These are phyloP conservation scores for Peniophora sp. DNA, from an alignment of 1,284 basidiomycete species.

Conservation along the genomic window DNA sequence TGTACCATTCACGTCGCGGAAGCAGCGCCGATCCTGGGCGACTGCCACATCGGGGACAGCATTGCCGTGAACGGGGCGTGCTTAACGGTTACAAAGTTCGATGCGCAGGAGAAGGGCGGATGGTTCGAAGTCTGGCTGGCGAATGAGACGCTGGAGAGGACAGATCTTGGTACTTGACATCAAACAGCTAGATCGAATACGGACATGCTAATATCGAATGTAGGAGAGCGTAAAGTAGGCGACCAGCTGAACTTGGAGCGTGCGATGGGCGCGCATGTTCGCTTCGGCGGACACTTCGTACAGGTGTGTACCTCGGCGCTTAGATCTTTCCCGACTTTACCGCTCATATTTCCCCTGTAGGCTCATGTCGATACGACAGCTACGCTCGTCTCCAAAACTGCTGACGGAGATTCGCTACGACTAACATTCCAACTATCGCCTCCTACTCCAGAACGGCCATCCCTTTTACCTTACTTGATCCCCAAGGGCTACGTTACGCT, in stretches of 20 bases:
- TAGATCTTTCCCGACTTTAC: not conserved
- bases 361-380: conserved; percentile 93
- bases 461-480: conserved; percentile 78
- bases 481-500: conserved; percentile 96
- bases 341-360: conserved; percentile 30
- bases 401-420: conserved; percentile 86
- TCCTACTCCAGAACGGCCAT: conserved; percentile 51
- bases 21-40: conserved; percentile 71
- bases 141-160: conserved; percentile 89
- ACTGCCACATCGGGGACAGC: conserved; percentile 92
- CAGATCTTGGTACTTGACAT: conserved; percentile 75
- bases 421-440: conserved; percentile 72
- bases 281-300: conserved; percentile 97
- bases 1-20: conserved; percentile 81
- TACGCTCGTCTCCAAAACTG: conserved; percentile 53
- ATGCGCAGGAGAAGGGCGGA: conserved; percentile 48
- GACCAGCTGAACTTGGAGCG: conserved; percentile 90
- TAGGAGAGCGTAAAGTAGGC: conserved; percentile 74
- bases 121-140: conserved; percentile 94
- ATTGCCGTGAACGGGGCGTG: conserved; percentile 83
- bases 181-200: no score
- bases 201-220: not conserved
- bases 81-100: conserved; percentile 86
- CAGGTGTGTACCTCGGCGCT: conserved; percentile 51
- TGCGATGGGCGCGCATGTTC: conserved; percentile 86